Conservation (phyloP, 1,284 basidiomycete genomes). For the Porogramme epimiltina region DNA sequence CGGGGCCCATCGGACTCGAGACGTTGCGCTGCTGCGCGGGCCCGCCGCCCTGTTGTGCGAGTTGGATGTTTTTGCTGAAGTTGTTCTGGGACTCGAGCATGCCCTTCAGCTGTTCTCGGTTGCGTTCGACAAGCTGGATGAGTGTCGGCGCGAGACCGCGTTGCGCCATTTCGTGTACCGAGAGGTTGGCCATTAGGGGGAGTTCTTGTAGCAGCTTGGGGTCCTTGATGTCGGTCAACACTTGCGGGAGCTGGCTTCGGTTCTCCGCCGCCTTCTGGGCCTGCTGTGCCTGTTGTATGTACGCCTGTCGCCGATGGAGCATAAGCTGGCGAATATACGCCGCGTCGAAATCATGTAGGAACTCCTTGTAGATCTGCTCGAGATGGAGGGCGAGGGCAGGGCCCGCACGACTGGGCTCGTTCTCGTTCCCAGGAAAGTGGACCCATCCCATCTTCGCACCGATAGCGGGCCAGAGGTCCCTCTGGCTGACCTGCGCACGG, state of each 20-base stretch:
- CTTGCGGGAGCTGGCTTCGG: background rate
- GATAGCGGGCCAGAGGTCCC: slow-evolving; percentile 65
- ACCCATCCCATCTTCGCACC: slow-evolving; percentile 65
- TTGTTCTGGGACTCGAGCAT: slow-evolving; percentile 40
- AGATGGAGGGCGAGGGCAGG: slow-evolving; percentile 62
- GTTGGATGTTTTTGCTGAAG: slow-evolving; percentile 32
- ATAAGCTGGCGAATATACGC: slow-evolving; percentile 43
- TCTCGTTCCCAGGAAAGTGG: slow-evolving; percentile 56
- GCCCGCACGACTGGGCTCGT: slow-evolving; percentile 57
- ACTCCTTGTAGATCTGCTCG: slow-evolving; percentile 59
- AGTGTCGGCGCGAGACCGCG: slow-evolving; percentile 50
- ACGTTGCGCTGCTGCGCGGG: slow-evolving; percentile 6
- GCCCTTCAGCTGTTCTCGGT: slow-evolving; percentile 51
- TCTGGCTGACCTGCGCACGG: slow-evolving; percentile 48
- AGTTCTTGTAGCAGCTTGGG: slow-evolving; percentile 42
- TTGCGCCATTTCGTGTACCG: slow-evolving; percentile 52
- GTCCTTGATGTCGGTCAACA: slow-evolving; percentile 19
- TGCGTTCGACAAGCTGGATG: slow-evolving; percentile 57
- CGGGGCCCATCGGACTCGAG: slow-evolving; percentile 8
- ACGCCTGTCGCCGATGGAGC: slow-evolving; percentile 11
- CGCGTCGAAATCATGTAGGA: slow-evolving; percentile 57
- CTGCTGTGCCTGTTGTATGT: slow-evolving; percentile 12
- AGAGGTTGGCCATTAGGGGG: slow-evolving; percentile 43
- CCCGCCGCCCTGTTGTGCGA: slow-evolving; percentile 8
- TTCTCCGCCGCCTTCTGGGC: slow-evolving; percentile 4